Base-by-base conservation (phyloP, 768 basidiomycete genomes). In the Suillus variegatus region DNA sequence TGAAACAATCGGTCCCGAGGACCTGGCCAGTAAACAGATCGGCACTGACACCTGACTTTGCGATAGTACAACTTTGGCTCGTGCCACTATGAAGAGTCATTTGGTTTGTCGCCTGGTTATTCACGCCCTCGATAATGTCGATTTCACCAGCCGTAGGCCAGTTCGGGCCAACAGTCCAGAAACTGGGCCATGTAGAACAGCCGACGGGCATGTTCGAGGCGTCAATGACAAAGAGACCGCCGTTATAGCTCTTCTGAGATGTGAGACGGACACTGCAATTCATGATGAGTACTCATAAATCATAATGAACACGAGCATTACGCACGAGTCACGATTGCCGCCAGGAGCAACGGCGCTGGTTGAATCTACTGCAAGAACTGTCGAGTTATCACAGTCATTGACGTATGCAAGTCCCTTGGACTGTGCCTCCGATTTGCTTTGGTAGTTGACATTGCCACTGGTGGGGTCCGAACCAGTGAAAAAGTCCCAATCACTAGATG, bases 141-240 rank as follows among this genome's bases (percentile, higher is more conserved):
- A 92, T 88, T 74, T 93, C 90, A 65, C 86, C 87, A 32, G 66
- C 75, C 28, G 41, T 20, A 4, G 86, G 86, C 87, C 87, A 88
- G 54, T 81, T 70, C 2, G 82, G 79, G 9, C 86, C 86, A 52
- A 81, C 78, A 4, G 82, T 78, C 84, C 83, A 85, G 63, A 79
- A 90, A 76, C 89, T 90, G 78, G 77, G 88, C 83, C 85, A 86
- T 44, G 80, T 77, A 62, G 84, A 81, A 71, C 89, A 91, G 0
- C 92, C 92, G 61, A 85, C 82, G 10, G 91, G 91, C 88, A 91
- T 90, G 2, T 84, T 78, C 60, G 72, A 82, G 63, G 92, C 85
- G 70, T 93, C 92, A 20, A 91, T 82, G 68, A 93, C 87, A 78
- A 93, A 91, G 13, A 93, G 79, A 5, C 92, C 92, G n/a, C 80